Percentiles rank a stretch among this genome's conserved stretches.
Evolutionary conservation across 1,139 yeast species (phyloP).

Genomic region (Pichia sp.): DNA sequence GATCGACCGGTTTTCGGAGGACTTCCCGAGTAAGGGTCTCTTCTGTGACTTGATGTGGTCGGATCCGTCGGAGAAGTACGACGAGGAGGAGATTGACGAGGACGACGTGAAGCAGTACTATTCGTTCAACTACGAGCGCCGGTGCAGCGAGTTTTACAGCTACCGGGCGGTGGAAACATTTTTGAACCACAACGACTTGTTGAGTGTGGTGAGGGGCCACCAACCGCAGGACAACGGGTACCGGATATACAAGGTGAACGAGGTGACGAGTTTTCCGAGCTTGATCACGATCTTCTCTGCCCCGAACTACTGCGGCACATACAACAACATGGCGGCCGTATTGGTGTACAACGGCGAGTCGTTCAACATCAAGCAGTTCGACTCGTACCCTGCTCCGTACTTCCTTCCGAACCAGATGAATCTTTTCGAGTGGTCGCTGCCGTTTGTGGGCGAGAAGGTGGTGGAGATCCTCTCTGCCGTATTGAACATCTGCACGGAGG

Average conservation of each 20-base stretch:
- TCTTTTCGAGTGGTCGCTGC: constrained; percentile 95
- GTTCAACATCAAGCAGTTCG: constrained; percentile 92
- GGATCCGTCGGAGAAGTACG: constrained; percentile 80
- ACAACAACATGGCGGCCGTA: constrained; percentile 87
- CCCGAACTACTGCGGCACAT: constrained; percentile 91
- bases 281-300: constrained; percentile 92
- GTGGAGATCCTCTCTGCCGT: constrained; percentile 93
- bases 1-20: constrained; percentile 64
- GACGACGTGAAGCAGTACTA: constrained; percentile 57
- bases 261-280: constrained; percentile 83
- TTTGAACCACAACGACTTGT: constrained; percentile 64
- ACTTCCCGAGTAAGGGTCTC: constrained; percentile 83
- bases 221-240: constrained; percentile 93
- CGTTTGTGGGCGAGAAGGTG: constrained; percentile 93
- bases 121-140: constrained; percentile 84
- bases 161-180: constrained; percentile 83
- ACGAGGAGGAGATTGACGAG: constrained; percentile 36
- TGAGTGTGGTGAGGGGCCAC: constrained; percentile 85
- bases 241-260: constrained; percentile 81
- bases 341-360: constrained; percentile 86
- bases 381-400: constrained; percentile 78
- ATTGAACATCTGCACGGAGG: constrained; percentile 90
- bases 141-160: constrained; percentile 91
- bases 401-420: constrained; percentile 98
- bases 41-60: constrained; percentile 98